Conservation (phyloP, 768 basidiomycete species). For the Psilocybe azurescens region DNA sequence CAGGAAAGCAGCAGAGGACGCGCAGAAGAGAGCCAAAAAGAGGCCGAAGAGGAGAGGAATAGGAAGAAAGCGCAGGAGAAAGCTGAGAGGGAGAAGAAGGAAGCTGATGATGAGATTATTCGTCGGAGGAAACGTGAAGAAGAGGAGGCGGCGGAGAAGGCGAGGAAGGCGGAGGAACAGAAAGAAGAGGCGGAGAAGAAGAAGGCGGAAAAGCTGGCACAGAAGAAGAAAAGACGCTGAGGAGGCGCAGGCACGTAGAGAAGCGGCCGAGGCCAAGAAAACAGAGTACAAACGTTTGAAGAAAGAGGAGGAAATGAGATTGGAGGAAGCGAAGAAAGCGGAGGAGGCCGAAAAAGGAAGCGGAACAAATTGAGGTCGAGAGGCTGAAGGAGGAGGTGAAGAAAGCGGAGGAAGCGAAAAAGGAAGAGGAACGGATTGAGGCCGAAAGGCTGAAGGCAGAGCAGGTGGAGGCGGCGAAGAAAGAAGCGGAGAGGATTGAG, state of each 20-base stretch:
- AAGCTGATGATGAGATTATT: background rate
- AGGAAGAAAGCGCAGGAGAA: conserved; percentile 1
- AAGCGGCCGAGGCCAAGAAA: conserved; percentile 9
- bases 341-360: conserved; percentile 17
- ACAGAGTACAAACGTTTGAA: conserved; percentile 3
- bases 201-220: background rate
- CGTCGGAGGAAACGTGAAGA: conserved; percentile 11
- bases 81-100: conserved; percentile 7
- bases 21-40: background rate
- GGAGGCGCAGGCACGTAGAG: conserved; percentile 16
- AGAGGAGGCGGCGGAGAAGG: conserved; percentile 17
- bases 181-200: conserved; percentile 1
- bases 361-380: conserved; percentile 18
- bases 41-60: conserved; percentile 1
- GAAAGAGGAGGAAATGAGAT: conserved; percentile 4
- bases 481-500: background rate
- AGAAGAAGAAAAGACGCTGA: background rate
- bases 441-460: background rate
- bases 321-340: conserved; percentile 10
- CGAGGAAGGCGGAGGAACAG: conserved; percentile 1
- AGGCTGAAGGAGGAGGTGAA: background rate
- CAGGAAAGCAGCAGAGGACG: background rate
- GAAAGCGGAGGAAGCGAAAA: conserved; percentile 18
- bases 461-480: background rate
- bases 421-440: conserved; percentile 17